These are phyloP conservation scores for Gossypium australe DNA, from an alignment of 345 rosid species.

Conservation along the genomic window DNA sequence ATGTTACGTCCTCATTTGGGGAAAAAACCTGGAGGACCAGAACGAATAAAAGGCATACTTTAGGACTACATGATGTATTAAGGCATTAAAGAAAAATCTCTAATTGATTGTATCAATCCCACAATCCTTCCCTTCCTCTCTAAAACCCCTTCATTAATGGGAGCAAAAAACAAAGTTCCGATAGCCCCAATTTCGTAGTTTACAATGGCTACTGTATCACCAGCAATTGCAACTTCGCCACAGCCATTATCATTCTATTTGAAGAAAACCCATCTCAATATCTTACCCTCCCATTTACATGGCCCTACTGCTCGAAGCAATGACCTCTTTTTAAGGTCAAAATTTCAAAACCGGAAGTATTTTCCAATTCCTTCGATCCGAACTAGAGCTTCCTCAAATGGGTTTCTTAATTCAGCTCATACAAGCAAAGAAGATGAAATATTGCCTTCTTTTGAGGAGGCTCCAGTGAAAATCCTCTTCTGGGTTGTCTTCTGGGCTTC, in stretches of 20 bases:
- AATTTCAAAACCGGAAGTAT: constrained; percentile 12
- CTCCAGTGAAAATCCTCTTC: constrained; percentile 40
- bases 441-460: constrained; percentile 32
- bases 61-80: too few species aligned
- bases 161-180: background rate
- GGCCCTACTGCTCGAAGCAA: constrained; percentile 3
- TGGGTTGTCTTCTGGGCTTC: constrained; percentile 76
- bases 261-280: constrained; percentile 28
- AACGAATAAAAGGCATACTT: too few species aligned
- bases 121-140: background rate
- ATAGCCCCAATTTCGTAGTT: background rate
- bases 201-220: constrained; percentile 42
- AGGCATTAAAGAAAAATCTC: too few species aligned
- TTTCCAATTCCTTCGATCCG: constrained; percentile 13
- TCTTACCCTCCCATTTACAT: constrained; percentile 18
- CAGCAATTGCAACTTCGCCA: constrained; percentile 22
- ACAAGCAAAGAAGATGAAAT: constrained; percentile 25
- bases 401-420: constrained; percentile 24
- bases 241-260: constrained; percentile 24
- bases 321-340: constrained; percentile 15
- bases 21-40: too few species aligned
- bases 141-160: constrained; percentile 4
- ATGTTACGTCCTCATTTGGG: too few species aligned
- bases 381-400: constrained; percentile 25
- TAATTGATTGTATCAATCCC: background rate